Percentiles rank a stretch among this genome's conserved stretches.
phyloP scores from a whole-genome alignment of 2,329 filamentous ascomycete genomes.

The Fusarium bactridioides region DNA sequence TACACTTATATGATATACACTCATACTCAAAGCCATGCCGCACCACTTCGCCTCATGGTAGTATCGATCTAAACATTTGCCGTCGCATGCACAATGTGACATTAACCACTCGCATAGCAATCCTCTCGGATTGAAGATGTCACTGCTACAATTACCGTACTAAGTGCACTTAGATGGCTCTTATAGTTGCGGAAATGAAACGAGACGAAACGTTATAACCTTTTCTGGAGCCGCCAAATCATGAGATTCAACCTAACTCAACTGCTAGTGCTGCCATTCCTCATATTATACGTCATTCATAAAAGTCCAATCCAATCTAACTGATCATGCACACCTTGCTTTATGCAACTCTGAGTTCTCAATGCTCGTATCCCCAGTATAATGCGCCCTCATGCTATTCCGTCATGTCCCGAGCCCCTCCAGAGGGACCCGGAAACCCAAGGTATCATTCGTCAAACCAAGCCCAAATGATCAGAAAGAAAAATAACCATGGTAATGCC shows the following conservation, averaged over 20 bases:
- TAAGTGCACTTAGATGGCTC: not conserved
- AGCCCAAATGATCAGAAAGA: slow-evolving; percentile 28
- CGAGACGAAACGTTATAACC: not conserved
- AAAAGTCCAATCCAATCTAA: slow-evolving; percentile 43
- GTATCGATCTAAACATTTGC: not conserved
- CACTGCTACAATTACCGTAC: not conserved
- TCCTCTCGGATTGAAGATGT: not conserved
- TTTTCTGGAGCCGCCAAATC: not conserved
- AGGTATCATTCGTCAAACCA: slow-evolving; percentile 40
- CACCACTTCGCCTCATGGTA: not conserved
- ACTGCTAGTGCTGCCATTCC: slow-evolving; percentile 32
- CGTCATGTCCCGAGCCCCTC: slow-evolving; percentile 39
- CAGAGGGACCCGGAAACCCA: slow-evolving; percentile 29
- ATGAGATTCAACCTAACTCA: not conserved
- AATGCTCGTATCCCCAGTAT: slow-evolving; percentile 10
- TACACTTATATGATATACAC: not conserved
- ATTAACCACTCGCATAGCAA: not conserved
- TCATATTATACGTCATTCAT: slow-evolving; percentile 36
- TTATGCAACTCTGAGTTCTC: not conserved
- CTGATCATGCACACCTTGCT: slow-evolving; percentile 27
- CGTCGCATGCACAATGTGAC: not conserved
- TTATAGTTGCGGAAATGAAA: not conserved
- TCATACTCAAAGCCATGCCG: not conserved
- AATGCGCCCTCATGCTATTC: slow-evolving; percentile 25
- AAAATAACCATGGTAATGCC: slow-evolving; percentile 22